Evolutionary conservation across 441 rosid genomes (phyloP), one percentile per base, ranked within the genome.

Genomic region (Pelargonium myrrhifolium): DNA sequence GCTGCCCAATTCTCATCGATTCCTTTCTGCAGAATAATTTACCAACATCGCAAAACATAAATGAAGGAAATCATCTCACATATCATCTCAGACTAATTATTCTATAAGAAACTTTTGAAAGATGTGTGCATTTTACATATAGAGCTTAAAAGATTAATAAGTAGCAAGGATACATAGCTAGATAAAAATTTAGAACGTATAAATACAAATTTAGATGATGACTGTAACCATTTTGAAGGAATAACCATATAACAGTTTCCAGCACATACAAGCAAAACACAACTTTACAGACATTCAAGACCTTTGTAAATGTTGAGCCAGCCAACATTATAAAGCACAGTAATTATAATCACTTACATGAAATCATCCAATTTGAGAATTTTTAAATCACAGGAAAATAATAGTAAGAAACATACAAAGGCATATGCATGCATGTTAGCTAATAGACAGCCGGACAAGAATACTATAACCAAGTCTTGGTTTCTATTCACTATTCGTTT

Each of bases 1-100:
- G 99, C 99, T 76, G 84, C 99, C 99, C 97, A 88, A 66, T 93
- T 93, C 78, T 93, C 99, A 83, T 91, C 99, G 72, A 93, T 93
- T 68, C 99, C 99, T 88, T 89, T 91, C 99, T 93, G 93, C 76
- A 78, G 58, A 74, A n/a, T 20, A 28, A 70, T 68, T 62, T 39
- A 74, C 72, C 65, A 80, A 72, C 11, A 58, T 49, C 11, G 40
- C 26, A 74, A 68, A 64, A 70, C 45, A 62, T 49, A 3, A 51
- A 51, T 31, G 35, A 31, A 31, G 35, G 35, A 31, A 31, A 31
- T 31, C 35, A 31, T 2, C 26, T 24, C 26, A 24, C 26, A 24
- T 24, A 24, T 24, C 26, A 24, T 31, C 35, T 31, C 35, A 31
- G 35, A 31, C 35, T 31, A 31, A 31, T 31, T 31, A 31, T 31